A percentile compares a stretch with the other conserved stretches of the same genome.
Conservation (phyloP, 2,329 filamentous ascomycete genomes). For the Paecilomyces fulvus region DNA sequence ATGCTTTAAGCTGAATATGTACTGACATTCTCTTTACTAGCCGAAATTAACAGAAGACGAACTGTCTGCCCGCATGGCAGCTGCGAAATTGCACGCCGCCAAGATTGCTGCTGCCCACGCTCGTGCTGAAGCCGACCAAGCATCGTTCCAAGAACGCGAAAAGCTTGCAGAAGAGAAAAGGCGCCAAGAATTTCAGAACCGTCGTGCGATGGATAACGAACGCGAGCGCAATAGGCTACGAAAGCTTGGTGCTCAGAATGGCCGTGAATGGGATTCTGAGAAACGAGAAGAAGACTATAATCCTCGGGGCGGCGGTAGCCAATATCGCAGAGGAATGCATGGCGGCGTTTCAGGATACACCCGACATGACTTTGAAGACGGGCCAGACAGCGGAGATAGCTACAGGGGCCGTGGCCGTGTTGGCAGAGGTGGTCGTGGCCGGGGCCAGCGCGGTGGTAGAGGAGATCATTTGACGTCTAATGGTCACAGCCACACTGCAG, state of each 20-base stretch:
- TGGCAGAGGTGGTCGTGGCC: conserved; percentile 20
- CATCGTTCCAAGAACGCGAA: conserved; percentile 56
- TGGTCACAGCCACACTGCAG: conserved; percentile 4
- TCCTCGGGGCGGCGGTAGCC: conserved; percentile 32
- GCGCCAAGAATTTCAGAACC: conserved; percentile 42
- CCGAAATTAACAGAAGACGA: conserved; percentile 59
- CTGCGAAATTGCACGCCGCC: conserved; percentile 54
- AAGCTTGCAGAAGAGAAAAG: conserved; percentile 48
- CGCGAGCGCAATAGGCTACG: conserved; percentile 52
- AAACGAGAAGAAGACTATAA: conserved; percentile 50
- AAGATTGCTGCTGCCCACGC: conserved; percentile 53
- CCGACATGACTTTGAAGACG: conserved; percentile 21
- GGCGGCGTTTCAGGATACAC: conserved; percentile 39
- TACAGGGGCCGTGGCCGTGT: conserved; percentile 7
- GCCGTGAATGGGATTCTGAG: conserved; percentile 55
- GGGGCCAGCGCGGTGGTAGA: conserved; percentile 15
- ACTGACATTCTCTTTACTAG: conserved; percentile 26
- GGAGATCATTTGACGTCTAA: conserved; percentile 14
- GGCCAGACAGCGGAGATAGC: conserved; percentile 12
- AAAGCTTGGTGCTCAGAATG: conserved; percentile 50
- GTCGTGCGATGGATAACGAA: conserved; percentile 54
- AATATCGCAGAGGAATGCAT: conserved; percentile 43
- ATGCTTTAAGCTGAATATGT: background rate
- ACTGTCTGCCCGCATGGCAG: conserved; percentile 52
- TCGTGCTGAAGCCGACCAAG: conserved; percentile 59